Percentiles rank a stretch among this genome's conserved stretches.
phyloP scores from a whole-genome alignment of 176 grass and related monocot genomes.

The Elaeis guineensis region DNA sequence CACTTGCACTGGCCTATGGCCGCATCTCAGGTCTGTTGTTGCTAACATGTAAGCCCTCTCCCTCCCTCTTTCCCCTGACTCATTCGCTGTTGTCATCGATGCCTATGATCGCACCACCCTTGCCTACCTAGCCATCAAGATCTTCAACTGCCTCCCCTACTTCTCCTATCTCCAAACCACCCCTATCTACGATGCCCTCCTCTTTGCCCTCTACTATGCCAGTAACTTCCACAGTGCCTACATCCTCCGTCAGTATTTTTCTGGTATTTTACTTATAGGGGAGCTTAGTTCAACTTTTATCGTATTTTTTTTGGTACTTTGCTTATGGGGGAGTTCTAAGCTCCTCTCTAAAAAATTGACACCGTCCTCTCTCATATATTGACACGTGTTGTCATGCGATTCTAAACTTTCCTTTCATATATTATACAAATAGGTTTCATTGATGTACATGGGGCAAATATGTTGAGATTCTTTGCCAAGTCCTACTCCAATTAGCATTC shows the following conservation, averaged over 20 bases:
- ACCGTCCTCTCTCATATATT: no score
- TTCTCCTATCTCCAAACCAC: conserved; percentile 75
- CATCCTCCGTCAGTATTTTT: conserved; percentile 23
- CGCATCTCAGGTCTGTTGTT: conserved; percentile 2
- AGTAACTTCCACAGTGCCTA: conserved; percentile 76
- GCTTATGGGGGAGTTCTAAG: no score
- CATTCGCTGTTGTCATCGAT: conserved; percentile 54
- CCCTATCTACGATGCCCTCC: conserved; percentile 74
- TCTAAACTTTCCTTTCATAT: no score
- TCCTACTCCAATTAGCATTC: no score
- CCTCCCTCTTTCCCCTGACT: conserved; percentile 44
- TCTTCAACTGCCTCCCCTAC: conserved; percentile 73
- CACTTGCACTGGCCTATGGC: conserved; percentile 48
- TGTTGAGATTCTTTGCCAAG: no score
- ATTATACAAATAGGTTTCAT: no score
- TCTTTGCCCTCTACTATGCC: conserved; percentile 59
- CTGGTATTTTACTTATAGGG: no score
- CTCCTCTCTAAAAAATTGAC: no score
- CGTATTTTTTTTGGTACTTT: no score
- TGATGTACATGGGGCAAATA: no score
- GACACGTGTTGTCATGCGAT: no score
- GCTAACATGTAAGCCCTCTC: conserved; percentile 59
- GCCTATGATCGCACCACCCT: conserved; percentile 57
- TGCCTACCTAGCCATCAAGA: conserved; percentile 60
- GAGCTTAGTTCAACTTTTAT: no score